Percentiles rank a stretch among this genome's conserved stretches.
phyloP scores from a whole-genome alignment of 306 rosid species.

The Crotalaria pallida region DNA sequence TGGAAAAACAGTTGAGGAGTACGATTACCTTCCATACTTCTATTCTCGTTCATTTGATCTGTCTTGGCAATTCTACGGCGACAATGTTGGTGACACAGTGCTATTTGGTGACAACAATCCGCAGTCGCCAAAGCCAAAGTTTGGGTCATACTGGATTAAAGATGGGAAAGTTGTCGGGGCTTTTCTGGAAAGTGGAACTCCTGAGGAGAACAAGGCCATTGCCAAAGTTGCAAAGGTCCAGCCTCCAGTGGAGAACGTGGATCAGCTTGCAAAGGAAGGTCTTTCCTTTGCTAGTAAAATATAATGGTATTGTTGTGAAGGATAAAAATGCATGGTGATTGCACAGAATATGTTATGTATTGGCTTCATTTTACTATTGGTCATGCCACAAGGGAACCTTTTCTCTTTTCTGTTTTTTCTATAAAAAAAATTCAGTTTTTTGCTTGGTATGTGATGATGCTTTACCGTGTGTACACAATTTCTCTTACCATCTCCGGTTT shows the following conservation, averaged over 20 bases:
- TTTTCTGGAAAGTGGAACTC: conserved; percentile 72
- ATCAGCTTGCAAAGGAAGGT: conserved; percentile 73
- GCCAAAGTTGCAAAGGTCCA: conserved; percentile 79
- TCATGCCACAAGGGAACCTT: not conserved
- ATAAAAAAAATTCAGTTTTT: not conserved
- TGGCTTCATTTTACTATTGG: not conserved
- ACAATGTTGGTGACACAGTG: conserved; percentile 84
- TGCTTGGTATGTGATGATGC: not conserved
- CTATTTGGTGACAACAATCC: conserved; percentile 84
- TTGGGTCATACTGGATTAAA: conserved; percentile 92
- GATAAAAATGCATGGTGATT: conserved; percentile 13
- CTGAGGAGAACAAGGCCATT: conserved; percentile 86
- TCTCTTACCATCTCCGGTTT: not conserved
- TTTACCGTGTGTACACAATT: not conserved
- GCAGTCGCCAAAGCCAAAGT: conserved; percentile 57
- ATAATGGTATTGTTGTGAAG: not conserved
- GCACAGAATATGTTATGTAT: conserved; percentile 8
- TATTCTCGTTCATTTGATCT: conserved; percentile 82
- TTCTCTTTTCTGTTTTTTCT: no score
- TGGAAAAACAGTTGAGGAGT: conserved; percentile 63
- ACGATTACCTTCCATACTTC: conserved; percentile 96
- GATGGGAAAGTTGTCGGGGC: conserved; percentile 82
- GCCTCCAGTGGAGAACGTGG: conserved; percentile 54
- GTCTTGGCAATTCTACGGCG: conserved; percentile 96
- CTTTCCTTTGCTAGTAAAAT: conserved; percentile 78